Percentiles rank a stretch among this genome's conserved stretches.
These are phyloP conservation scores for Erodium moschatum DNA, from an alignment of 441 rosid genomes.

Conservation along the genomic window DNA sequence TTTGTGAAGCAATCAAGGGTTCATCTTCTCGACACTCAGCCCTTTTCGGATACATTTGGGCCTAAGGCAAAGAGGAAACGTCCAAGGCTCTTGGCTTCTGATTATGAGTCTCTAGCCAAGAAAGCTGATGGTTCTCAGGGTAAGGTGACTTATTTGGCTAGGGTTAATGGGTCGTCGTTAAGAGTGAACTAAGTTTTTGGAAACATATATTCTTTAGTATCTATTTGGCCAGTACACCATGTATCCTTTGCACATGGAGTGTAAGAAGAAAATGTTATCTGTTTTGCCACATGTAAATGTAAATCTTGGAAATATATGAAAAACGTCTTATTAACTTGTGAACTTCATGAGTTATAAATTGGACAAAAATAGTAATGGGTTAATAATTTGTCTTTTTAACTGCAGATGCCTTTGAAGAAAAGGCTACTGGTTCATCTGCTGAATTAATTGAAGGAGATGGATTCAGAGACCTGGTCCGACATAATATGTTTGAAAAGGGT, in stretches of 20 bases:
- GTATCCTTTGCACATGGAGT: not conserved
- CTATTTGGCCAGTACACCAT: not conserved
- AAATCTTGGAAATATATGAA: not conserved
- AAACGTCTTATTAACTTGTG: not conserved
- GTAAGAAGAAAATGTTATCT: not conserved
- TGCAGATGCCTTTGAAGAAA: conserved; percentile 62
- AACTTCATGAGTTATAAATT: not conserved
- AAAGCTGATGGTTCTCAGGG: conserved; percentile 83
- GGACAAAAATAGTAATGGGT: not conserved
- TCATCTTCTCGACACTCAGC: conserved; percentile 72
- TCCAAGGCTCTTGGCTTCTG: conserved; percentile 69
- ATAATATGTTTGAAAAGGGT: conserved; percentile 94
- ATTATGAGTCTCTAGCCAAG: conserved; percentile 66
- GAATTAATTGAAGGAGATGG: conserved; percentile 66
- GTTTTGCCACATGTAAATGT: not conserved
- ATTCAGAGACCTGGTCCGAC: conserved; percentile 77
- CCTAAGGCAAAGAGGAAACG: conserved; percentile 69
- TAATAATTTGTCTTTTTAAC: conserved; percentile 12
- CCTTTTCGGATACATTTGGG: conserved; percentile 86
- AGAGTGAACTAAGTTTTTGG: not conserved
- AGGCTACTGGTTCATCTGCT: conserved; percentile 33
- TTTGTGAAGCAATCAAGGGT: conserved; percentile 69
- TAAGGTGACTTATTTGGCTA: conserved; percentile 18
- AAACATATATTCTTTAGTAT: not conserved
- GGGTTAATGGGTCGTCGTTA: not conserved